Percentiles rank a stretch among this genome's conserved stretches.
These are phyloP conservation scores for Basidiobolus meristosporus DNA, from an alignment of 371 early-diverging fungal genomes.

Conservation along the genomic window DNA sequence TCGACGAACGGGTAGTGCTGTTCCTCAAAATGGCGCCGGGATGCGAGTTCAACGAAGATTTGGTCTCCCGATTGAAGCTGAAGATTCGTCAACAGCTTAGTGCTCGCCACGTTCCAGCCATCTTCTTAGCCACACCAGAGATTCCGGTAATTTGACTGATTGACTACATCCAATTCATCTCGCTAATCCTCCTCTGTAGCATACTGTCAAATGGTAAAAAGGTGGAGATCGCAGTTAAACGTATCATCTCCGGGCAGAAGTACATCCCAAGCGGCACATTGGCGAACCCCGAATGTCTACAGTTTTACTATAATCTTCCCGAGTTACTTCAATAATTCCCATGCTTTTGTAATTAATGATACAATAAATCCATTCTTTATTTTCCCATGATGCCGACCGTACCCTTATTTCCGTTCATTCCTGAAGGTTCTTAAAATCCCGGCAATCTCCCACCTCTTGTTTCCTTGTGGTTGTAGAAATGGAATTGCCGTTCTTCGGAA, in stretches of 20 bases:
- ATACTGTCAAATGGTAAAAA: slow-evolving; percentile 94
- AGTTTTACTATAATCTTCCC: slow-evolving; percentile 50
- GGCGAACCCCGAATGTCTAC: slow-evolving; percentile 72
- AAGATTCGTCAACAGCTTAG: slow-evolving; percentile 72
- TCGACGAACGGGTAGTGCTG: slow-evolving; percentile 82
- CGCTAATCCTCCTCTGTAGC: slow-evolving; percentile 13
- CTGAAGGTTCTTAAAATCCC: no score
- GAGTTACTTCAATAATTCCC: no score
- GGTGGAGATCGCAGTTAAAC: slow-evolving; percentile 91
- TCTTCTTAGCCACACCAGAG: slow-evolving; percentile 56
- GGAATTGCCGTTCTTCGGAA: no score
- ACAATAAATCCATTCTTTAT: no score
- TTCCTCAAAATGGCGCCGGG: slow-evolving; percentile 59
- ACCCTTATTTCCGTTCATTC: no score
- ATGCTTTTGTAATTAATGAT: no score
- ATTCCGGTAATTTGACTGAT: slow-evolving; percentile 51
- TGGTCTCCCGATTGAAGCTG: slow-evolving; percentile 33
- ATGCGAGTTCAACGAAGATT: slow-evolving; percentile 13
- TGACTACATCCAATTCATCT: neutral
- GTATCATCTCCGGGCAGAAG: slow-evolving; percentile 51
- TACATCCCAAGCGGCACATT: slow-evolving; percentile 45
- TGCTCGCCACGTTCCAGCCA: slow-evolving; percentile 85
- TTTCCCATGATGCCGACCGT: no score
- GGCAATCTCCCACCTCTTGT: no score
- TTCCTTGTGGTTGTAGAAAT: no score